Conservation (phyloP, 129 eudicot species). For the Heracleum sosnowskyi region DNA sequence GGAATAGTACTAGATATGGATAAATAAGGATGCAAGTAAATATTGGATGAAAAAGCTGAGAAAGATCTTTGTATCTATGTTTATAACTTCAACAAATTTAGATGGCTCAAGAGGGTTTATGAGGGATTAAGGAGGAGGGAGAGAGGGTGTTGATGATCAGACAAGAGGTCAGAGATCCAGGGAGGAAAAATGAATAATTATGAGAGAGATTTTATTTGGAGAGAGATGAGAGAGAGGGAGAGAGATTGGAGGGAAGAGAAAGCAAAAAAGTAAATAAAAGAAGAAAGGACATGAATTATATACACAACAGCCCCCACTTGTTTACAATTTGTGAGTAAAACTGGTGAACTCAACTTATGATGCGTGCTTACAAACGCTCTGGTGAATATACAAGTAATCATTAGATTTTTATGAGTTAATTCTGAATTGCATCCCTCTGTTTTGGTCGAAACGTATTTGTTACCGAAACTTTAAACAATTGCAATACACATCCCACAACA, state of each 20-base stretch:
- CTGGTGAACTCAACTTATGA: background rate
- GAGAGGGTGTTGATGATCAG: slow-evolving; percentile 38
- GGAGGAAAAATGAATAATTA: slow-evolving; percentile 22
- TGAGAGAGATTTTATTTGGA: background rate
- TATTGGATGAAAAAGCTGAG: background rate
- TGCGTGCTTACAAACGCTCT: background rate
- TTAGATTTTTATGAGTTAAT: no score
- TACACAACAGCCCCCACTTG: slow-evolving; percentile 45
- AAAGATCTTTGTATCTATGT: background rate
- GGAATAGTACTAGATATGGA: background rate
- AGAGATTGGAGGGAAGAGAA: slow-evolving; percentile 26
- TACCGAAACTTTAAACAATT: no score
- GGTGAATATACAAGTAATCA: background rate
- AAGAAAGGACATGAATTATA: slow-evolving; percentile 49
- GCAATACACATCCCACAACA: no score
- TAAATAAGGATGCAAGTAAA: background rate
- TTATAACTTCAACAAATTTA: background rate
- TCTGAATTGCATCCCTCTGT: no score
- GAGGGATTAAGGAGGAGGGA: slow-evolving; percentile 20
- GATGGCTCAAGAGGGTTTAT: slow-evolving; percentile 9
- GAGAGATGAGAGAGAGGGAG: slow-evolving; percentile 8
- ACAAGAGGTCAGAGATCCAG: slow-evolving; percentile 68
- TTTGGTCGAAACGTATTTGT: no score
- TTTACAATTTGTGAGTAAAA: background rate
- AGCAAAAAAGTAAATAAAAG: slow-evolving; percentile 41